Base-by-base conservation (phyloP, 176 grass and related monocot genomes). In the Phyllostachys edulis region DNA sequence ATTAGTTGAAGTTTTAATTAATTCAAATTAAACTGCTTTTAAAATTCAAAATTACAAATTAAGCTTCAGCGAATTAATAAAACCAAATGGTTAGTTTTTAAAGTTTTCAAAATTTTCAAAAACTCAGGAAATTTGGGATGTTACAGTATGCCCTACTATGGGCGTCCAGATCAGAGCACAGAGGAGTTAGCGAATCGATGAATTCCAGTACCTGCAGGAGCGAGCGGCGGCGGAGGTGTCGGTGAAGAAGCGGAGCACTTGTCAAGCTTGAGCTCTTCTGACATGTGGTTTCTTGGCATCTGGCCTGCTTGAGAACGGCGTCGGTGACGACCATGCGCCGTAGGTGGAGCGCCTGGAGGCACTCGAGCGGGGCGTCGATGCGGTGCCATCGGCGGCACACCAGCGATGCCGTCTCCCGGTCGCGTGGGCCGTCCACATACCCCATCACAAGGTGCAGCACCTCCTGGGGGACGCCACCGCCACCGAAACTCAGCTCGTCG, bases 221-320 rank as follows among this genome's bases (percentile, higher is more conserved):
- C 66, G 70, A 16, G 95, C 88, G 11, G 94, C 82, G 75, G 82
- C 81, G 85, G 50, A 97, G 20, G 88, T 90, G 29, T 97, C 90
- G 7, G 95, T 97, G 76, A 92, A 93, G 80, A 97, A 97, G 7
- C 95, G 7, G 95, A 87, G 71, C 95, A 97, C 71, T 92, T 94
- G 78, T 97, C 95, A 66, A 97, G 89, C 90, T 94, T 93, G 20
- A 97, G 89, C 34, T 90, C 88, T 79, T 91, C 89, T 60, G 94
- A 78, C 78, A 94, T 91, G 61, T 93, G 87, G 0, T 90, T 92
- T 50, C 95, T 86, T 1, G 87, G 79, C 81, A 11, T 21, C 84
- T n/a, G n/a, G n/a, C n/a, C n/a, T n/a, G n/a, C n/a, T n/a, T n/a
- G 51, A 97, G 88, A 78, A 94, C 95, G 18, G 68, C 72, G 85